Percentiles rank a stretch among this genome's conserved stretches.
phyloP scores from a whole-genome alignment of 805 yeast genomes.

The Barnettozyma populi region DNA sequence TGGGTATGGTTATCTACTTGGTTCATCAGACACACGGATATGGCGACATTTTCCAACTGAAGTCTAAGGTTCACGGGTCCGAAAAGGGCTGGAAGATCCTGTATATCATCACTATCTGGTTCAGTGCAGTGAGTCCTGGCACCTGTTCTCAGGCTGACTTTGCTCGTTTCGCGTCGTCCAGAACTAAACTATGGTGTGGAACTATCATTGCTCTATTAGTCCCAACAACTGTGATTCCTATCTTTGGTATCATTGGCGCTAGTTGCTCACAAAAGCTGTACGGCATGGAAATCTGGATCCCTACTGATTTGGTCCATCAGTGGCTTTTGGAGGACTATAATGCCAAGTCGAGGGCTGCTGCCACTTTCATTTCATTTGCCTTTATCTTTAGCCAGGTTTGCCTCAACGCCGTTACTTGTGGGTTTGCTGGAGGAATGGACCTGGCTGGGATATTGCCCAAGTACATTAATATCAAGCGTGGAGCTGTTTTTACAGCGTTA shows the following conservation, averaged over 20 bases:
- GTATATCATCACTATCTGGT: constrained; percentile 29
- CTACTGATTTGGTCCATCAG: constrained; percentile 27
- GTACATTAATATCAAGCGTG: constrained; percentile 31
- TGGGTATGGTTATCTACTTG: constrained; percentile 29
- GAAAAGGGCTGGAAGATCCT: constrained; percentile 29
- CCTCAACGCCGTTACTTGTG: constrained; percentile 31
- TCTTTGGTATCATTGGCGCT: constrained; percentile 39
- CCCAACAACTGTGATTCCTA: constrained; percentile 38
- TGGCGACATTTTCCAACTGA: constrained; percentile 29
- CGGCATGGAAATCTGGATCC: constrained; percentile 32
- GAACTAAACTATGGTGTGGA: constrained; percentile 19
- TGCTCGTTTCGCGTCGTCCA: constrained; percentile 30
- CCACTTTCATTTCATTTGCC: constrained; percentile 30
- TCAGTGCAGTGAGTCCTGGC: constrained; percentile 28
- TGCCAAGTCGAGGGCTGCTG: constrained; percentile 31
- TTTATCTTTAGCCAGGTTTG: constrained; percentile 28
- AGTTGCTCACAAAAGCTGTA: constrained; percentile 33
- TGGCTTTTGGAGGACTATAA: constrained; percentile 30
- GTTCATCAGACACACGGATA: constrained; percentile 30
- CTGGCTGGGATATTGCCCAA: constrained; percentile 22
- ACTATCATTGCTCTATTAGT: constrained; percentile 26
- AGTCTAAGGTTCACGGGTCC: constrained; percentile 26
- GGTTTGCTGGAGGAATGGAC: constrained; percentile 30
- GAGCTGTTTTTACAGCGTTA: constrained; percentile 28
- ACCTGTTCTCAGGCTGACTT: constrained; percentile 33